Conservation (phyloP, 352 stramenopile genomes). For the Thraustochytrium sp. region DNA sequence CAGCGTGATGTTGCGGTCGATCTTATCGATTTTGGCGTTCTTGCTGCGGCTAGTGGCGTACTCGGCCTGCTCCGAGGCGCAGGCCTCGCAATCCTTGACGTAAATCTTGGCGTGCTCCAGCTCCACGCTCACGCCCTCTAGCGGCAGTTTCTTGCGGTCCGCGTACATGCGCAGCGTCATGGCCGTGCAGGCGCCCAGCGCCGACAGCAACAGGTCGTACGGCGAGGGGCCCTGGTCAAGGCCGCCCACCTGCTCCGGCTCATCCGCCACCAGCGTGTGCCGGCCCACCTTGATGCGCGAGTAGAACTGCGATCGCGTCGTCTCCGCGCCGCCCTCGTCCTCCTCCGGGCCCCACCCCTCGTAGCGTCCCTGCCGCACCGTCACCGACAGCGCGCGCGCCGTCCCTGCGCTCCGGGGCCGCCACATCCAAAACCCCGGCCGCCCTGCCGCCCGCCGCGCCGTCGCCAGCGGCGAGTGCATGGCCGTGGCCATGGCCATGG, state of each 20-base stretch:
- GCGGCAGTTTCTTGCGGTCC: conserved; percentile 40
- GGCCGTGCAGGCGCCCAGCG: conserved; percentile 47
- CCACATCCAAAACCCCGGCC: too few species aligned
- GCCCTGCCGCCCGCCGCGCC: not conserved
- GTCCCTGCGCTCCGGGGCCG: too few species aligned
- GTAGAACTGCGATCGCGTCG: not conserved
- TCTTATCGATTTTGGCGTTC: conserved; percentile 27
- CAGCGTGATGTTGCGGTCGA: conserved; percentile 10
- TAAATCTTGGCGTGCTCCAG: conserved; percentile 49
- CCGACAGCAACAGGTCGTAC: conserved; percentile 47
- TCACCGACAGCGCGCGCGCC: not conserved
- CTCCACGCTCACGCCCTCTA: conserved; percentile 44
- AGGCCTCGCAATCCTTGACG: conserved; percentile 50
- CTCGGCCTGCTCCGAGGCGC: not conserved
- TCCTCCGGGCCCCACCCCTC: not conserved
- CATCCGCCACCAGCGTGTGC: conserved; percentile 35
- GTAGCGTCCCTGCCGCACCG: not conserved
- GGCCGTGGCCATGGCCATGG: not conserved
- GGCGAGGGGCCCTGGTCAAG: conserved; percentile 46
- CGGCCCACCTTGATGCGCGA: conserved; percentile 4
- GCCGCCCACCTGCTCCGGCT: conserved; percentile 45
- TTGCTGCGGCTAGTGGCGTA: not conserved
- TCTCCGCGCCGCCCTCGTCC: not conserved
- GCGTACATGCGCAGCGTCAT: conserved; percentile 52
- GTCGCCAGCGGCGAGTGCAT: not conserved